Evolutionary conservation across 129 eudicot species (phyloP), one percentile per base, ranked within the genome.

Genomic region (Glebionis coronaria): DNA sequence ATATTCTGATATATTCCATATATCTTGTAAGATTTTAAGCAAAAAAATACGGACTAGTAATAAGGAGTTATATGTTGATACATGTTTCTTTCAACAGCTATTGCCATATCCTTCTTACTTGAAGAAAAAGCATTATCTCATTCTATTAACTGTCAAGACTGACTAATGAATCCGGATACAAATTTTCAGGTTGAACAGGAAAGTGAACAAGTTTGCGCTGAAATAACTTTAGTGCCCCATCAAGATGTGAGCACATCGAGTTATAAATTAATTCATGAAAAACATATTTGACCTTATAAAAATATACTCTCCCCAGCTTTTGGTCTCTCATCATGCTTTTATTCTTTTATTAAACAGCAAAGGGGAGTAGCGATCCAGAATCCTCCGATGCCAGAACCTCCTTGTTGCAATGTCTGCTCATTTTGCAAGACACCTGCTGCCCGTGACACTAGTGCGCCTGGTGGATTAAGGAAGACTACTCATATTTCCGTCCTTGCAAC

Each of bases 391-490:
- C 82, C 87, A 44, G 98, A 92, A 56, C 91, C 96, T 76, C 78
- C 72, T 47, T 82, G 57, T 71, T 82, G 89, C 84, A 80, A 69
- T 38, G 96, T 88, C 8, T 89, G 76, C 79, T 88, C 96, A 19
- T 80, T 92, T 74, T 88, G 89, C 80, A 88, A 92, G 85, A 92
- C 91, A 4, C 87, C 86, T 10, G 84, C 95, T 29, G 96, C 91
- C 21, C 80, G 91, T 29, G 96, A 92, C 56, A 85, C 95, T 56
- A 88, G 91, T 81, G 88, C 96, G 42, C 91, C 84, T 78, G 95
- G 96, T 56, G 96, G 96, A 67, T 88, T 90, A 11, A 80, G 95
- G 70, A 84, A 87, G 82, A 74, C 75, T 56, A 90, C 91, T 72
- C 91, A 84, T 77, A 84, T 87, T 42, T 89, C 87, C 40, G 87